Conservation (phyloP, 2,329 filamentous ascomycete genomes). For the Juglanconis oblonga region DNA sequence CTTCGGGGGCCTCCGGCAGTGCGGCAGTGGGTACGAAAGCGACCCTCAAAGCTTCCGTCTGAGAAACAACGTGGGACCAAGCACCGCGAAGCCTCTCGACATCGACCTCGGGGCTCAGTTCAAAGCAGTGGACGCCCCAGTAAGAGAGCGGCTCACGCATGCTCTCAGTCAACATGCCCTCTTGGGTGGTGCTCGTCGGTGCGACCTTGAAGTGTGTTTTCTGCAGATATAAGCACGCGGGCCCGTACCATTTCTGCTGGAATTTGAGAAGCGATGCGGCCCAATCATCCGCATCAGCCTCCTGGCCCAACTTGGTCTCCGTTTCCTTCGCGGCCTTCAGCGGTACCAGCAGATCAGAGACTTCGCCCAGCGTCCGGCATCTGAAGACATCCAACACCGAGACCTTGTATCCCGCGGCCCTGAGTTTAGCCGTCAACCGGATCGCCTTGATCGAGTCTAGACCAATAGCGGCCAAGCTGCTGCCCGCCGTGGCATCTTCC, state of each 20-base stretch:
- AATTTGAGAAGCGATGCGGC: too few relatives aligned
- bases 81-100: slow-evolving; percentile 27
- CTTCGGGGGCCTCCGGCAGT: slow-evolving; percentile 10
- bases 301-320: too few relatives aligned
- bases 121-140: slow-evolving; percentile 37
- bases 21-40: slow-evolving; percentile 31
- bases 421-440: slow-evolving; percentile 15
- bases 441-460: slow-evolving; percentile 24
- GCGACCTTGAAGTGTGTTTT: too few relatives aligned
- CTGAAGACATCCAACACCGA: too few relatives aligned
- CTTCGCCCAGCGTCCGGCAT: too few relatives aligned
- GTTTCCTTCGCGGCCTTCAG: too few relatives aligned
- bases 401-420: too few relatives aligned
- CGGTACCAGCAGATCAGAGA: too few relatives aligned
- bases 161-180: slow-evolving; percentile 28
- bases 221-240: too few relatives aligned
- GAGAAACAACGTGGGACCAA: slow-evolving; percentile 29
- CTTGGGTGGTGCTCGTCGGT: too few relatives aligned
- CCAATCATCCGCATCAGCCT: too few relatives aligned
- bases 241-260: too few relatives aligned
- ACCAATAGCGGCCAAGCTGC: slow-evolving; percentile 24
- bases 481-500: slow-evolving; percentile 17
- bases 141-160: slow-evolving; percentile 34
- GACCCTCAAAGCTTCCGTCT: slow-evolving; percentile 34
- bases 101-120: slow-evolving; percentile 27